phyloP scores from a whole-genome alignment of 129 eudicot species.

The Centella asiatica region DNA sequence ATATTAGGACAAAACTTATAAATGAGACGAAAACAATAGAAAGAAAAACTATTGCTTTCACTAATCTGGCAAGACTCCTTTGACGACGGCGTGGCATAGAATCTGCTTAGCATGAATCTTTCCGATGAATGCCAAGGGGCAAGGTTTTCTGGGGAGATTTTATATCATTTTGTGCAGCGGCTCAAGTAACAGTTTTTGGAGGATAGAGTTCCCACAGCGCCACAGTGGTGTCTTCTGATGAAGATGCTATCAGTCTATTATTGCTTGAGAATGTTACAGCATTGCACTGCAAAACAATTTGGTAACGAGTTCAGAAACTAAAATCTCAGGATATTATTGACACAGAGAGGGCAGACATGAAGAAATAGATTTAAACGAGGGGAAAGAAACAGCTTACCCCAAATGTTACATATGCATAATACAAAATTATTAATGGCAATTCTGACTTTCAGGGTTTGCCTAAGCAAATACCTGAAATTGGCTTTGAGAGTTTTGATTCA shows the following conservation, averaged over 20 bases:
- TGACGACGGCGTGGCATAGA: no score
- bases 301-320: background rate
- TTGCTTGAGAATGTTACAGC: constrained; percentile 60
- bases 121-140: no score
- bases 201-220: constrained; percentile 90
- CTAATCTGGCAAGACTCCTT: no score
- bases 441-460: background rate
- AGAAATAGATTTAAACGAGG: background rate
- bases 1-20: no score
- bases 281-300: constrained; percentile 47
- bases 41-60: no score
- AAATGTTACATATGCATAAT: background rate
- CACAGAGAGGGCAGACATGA: background rate
- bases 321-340: no score
- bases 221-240: constrained; percentile 74
- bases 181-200: constrained; percentile 31
- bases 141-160: no score
- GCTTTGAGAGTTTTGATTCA: no score
- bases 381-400: background rate
- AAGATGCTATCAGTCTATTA: constrained; percentile 67
- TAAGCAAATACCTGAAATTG: background rate
- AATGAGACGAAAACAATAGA: no score
- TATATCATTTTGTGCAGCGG: background rate
- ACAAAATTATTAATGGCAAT: background rate
- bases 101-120: no score